Percentiles rank a stretch among this genome's conserved stretches.
Conservation (phyloP, 371 early-diverging fungal genomes). For the Actinomucor elegans region DNA sequence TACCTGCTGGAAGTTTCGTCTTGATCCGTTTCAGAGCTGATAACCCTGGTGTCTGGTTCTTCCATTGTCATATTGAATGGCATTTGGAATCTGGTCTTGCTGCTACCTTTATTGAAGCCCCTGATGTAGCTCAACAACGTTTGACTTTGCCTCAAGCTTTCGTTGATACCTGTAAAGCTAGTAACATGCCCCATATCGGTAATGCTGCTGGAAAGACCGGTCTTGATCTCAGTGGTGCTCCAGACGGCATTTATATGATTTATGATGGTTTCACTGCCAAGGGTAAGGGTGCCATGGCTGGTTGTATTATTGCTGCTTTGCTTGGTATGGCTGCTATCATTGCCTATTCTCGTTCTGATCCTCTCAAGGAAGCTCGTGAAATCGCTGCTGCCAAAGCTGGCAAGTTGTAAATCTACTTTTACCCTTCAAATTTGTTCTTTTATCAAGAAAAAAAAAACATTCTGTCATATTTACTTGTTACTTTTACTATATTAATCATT, state of each 20-base stretch:
- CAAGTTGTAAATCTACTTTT: constrained; percentile 2
- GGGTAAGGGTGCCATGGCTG: constrained; percentile 70
- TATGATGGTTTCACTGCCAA: constrained; percentile 56
- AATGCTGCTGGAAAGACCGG: constrained; percentile 66
- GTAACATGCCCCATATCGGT: constrained; percentile 54
- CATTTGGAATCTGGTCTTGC: constrained; percentile 68
- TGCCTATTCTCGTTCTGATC: constrained; percentile 55
- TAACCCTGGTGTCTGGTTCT: constrained; percentile 60
- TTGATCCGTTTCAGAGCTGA: constrained; percentile 61
- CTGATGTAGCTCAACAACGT: constrained; percentile 49
- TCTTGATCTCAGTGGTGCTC: constrained; percentile 55
- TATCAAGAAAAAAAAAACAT: not conserved
- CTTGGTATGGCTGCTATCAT: constrained; percentile 71
- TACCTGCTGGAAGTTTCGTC: constrained; percentile 47
- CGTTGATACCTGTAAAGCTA: constrained; percentile 52
- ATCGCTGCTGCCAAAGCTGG: constrained; percentile 17
- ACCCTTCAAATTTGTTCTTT: no score
- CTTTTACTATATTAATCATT: not conserved
- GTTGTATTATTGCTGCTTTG: constrained; percentile 64
- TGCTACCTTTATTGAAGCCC: constrained; percentile 68
- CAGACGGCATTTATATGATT: constrained; percentile 50
- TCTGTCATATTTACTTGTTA: not conserved
- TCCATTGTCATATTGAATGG: constrained; percentile 84
- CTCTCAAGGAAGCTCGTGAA: constrained; percentile 24
- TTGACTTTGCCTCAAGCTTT: constrained; percentile 45